Percentiles rank a stretch among this genome's conserved stretches.
These are phyloP conservation scores for Cutaneotrichosporon spelunceum DNA, from an alignment of 1,284 basidiomycete genomes.

Conservation along the genomic window DNA sequence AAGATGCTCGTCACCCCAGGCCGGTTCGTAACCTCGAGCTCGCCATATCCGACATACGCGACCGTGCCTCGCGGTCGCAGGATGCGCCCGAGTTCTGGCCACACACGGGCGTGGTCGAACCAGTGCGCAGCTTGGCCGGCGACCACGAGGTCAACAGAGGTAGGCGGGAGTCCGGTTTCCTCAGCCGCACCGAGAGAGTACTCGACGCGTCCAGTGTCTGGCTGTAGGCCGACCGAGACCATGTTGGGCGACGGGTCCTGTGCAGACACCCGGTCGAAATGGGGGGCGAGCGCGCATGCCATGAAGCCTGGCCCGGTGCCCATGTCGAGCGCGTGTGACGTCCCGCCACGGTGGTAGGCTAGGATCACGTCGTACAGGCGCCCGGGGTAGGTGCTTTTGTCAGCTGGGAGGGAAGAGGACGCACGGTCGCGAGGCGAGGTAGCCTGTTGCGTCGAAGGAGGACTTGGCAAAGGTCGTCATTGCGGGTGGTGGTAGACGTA, in stretches of 20 bases:
- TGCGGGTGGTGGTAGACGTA: neutral
- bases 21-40: slow-evolving; percentile 65
- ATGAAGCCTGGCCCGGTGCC: slow-evolving; percentile 72
- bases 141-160: slow-evolving; percentile 68
- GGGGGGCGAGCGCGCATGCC: slow-evolving; percentile 59
- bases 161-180: slow-evolving; percentile 45
- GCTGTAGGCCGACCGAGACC: slow-evolving; percentile 61
- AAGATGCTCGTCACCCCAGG: slow-evolving; percentile 58
- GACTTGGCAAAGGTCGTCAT: slow-evolving; percentile 38
- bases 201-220: slow-evolving; percentile 43
- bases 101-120: slow-evolving; percentile 72
- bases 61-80: slow-evolving; percentile 66
- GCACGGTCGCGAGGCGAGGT: slow-evolving; percentile 39
- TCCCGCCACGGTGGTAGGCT: slow-evolving; percentile 36
- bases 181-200: slow-evolving; percentile 51
- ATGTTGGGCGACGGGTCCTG: slow-evolving; percentile 72
- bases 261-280: slow-evolving; percentile 64
- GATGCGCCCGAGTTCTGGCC: slow-evolving; percentile 65
- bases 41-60: slow-evolving; percentile 77
- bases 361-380: slow-evolving; percentile 31
- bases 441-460: slow-evolving; percentile 36
- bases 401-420: slow-evolving; percentile 16
- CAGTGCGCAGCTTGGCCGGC: slow-evolving; percentile 81
- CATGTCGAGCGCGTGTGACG: slow-evolving; percentile 58
- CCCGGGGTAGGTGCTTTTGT: too few relatives aligned